Conservation (phyloP, 306 rosid species). For the Vigna radiata region DNA sequence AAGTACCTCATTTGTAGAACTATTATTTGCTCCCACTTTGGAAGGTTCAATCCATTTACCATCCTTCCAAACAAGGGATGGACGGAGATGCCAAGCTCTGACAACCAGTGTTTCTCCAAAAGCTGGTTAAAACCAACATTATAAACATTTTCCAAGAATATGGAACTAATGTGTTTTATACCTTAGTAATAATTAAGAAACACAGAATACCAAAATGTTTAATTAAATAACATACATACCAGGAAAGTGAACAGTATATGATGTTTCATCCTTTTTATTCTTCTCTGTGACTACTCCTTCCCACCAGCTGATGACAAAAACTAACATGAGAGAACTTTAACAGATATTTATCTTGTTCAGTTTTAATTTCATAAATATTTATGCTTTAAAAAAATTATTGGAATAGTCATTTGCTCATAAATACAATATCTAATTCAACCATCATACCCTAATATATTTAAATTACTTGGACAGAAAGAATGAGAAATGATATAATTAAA, state of each 20-base stretch:
- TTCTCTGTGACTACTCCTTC: constrained; percentile 90
- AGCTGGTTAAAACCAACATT: constrained; percentile 57
- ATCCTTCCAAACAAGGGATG: constrained; percentile 91
- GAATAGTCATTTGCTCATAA: background rate
- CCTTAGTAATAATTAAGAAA: constrained; percentile 25
- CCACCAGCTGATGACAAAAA: constrained; percentile 76
- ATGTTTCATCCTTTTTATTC: constrained; percentile 78
- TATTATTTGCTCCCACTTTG: constrained; percentile 53
- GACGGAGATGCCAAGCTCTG: constrained; percentile 93
- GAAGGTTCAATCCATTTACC: constrained; percentile 84
- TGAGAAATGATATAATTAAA: background rate
- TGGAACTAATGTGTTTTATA: background rate
- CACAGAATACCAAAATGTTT: background rate
- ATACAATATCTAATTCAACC: background rate
- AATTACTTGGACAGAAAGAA: background rate
- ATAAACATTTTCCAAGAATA: constrained; percentile 28
- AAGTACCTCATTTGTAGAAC: constrained; percentile 67
- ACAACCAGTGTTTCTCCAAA: constrained; percentile 77
- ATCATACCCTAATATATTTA: background rate
- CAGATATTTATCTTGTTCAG: background rate
- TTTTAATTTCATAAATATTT: background rate
- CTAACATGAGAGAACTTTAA: constrained; percentile 31
- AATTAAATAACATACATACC: constrained; percentile 54
- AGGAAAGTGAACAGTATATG: constrained; percentile 79
- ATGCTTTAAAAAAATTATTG: background rate